These are phyloP conservation scores for Debaryomyces hansenii DNA, from an alignment of 805 yeast species.

Conservation along the genomic window DNA sequence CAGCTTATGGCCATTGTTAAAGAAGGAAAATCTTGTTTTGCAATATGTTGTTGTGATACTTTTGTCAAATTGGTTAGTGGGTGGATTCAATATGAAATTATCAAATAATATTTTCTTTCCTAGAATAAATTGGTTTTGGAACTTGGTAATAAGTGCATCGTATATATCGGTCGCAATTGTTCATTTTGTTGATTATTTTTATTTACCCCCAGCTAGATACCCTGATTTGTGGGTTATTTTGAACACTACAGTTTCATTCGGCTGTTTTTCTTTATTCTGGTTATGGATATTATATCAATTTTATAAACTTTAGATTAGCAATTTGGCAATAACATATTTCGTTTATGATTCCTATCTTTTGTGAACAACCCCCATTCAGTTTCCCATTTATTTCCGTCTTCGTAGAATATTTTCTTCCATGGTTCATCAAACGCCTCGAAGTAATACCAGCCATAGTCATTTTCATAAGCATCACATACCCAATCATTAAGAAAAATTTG, in stretches of 20 bases:
- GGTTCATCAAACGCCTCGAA: conserved; percentile 76
- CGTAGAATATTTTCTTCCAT: conserved; percentile 59
- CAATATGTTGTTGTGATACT: conserved; percentile 67
- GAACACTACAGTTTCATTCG: conserved; percentile 73
- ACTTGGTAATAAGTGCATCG: conserved; percentile 22
- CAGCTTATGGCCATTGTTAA: conserved; percentile 84
- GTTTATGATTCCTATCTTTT: conserved; percentile 46
- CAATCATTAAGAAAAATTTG: conserved; percentile 52
- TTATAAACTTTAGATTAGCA: conserved; percentile 22
- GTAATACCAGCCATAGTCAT: conserved; percentile 51
- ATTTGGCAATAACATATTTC: conserved; percentile 40
- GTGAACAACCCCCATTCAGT: conserved; percentile 71
- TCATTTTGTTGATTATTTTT: conserved; percentile 53
- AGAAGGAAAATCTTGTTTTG: conserved; percentile 67
- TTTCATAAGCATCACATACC: conserved; percentile 45
- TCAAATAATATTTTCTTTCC: conserved; percentile 21
- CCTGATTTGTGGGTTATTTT: conserved; percentile 88
- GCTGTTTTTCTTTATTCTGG: conserved; percentile 73
- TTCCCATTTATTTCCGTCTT: conserved; percentile 56
- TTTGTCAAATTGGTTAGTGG: conserved; percentile 46
- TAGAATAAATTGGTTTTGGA: conserved; percentile 24
- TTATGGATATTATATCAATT: conserved; percentile 70
- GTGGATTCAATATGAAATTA: conserved; percentile 17
- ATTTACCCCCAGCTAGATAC: conserved; percentile 55
- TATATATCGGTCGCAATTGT: conserved; percentile 47